Evolutionary conservation across 2,329 filamentous ascomycete genomes (phyloP), one percentile per base, ranked within the genome.

Genomic region (Colletotrichum coccodes): DNA sequence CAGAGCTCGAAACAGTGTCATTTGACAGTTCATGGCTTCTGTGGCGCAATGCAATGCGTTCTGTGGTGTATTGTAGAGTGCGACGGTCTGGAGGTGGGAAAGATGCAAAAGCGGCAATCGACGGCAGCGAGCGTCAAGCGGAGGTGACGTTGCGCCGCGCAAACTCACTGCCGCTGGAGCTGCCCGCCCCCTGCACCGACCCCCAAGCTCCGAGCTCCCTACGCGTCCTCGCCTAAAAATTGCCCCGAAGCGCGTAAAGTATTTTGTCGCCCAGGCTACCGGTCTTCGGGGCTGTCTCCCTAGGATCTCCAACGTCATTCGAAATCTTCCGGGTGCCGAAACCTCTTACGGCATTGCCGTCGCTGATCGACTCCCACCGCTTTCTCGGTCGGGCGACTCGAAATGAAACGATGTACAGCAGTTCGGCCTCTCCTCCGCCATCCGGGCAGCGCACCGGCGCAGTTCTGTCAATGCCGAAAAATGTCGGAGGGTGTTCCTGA

Each of bases 11-110:
- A 76, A 76, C 36, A 79, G 63, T 26, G 78, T 71, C 53, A 76
- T 73, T 72, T 78, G 79, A 44, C 72, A 77, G 32, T 78, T 81
- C 82, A 84, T 83, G 32, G 40, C 71, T 68, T 42, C 72, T 67
- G 38, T 9, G 21, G 52, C 57, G n/a, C 44, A 28, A 30, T 8
- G 14, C 23, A 32, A 42, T 12, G n/a, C 14, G 23, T n/a, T n/a
- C n/a, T n/a, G n/a, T 23, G 2, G 23, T 18, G 34, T 32, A 21
- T 40, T 60, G 44, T 21, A 34, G 16, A 18, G 42, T 47, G 49
- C 42, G 40, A 61, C 62, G 66, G 36, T 53, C 32, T 42, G 50
- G 42, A 38, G 54, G 46, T 47, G 18, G 38, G 23, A 50, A 21
- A 34, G 26, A 59, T 44, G 58, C 34, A 42, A 30, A 52, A 23